A percentile compares a stretch with the other conserved stretches of the same genome.
phyloP scores from a whole-genome alignment of 106 monocot species.

The Dendrobium officinale region DNA sequence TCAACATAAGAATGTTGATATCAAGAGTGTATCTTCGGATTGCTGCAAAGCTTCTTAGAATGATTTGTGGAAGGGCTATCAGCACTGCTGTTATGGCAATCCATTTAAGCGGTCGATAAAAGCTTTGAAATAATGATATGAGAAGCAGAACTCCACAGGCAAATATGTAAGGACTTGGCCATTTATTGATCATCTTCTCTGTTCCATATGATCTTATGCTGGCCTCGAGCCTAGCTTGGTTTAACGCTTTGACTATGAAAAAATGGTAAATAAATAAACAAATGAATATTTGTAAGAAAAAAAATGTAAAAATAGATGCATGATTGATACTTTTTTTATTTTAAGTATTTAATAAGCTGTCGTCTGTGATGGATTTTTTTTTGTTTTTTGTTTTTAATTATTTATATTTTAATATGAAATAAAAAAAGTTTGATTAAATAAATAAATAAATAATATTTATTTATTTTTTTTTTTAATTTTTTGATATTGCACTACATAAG shows the following conservation, averaged over 20 bases:
- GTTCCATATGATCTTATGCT: conserved; percentile 48
- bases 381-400: too few species aligned
- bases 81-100: conserved; percentile 40
- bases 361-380: too few species aligned
- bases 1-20: conserved; percentile 67
- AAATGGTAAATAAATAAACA: background rate
- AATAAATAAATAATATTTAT: too few species aligned
- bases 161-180: conserved; percentile 61
- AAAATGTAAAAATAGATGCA: too few species aligned
- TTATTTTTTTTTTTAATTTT: too few species aligned
- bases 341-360: too few species aligned
- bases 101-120: conserved; percentile 56
- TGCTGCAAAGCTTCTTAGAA: conserved; percentile 46
- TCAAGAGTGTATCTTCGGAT: conserved; percentile 47
- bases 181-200: conserved; percentile 27
- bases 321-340: background rate
- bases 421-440: too few species aligned
- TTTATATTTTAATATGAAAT: too few species aligned
- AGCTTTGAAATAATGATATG: conserved; percentile 33
- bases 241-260: conserved; percentile 62
- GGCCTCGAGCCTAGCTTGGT: conserved; percentile 84
- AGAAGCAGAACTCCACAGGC: conserved; percentile 42
- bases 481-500: too few species aligned
- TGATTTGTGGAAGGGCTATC: conserved; percentile 34
- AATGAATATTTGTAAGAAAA: too few species aligned